phyloP scores from a whole-genome alignment of 345 rosid species.

The Anastatica hierochuntica region DNA sequence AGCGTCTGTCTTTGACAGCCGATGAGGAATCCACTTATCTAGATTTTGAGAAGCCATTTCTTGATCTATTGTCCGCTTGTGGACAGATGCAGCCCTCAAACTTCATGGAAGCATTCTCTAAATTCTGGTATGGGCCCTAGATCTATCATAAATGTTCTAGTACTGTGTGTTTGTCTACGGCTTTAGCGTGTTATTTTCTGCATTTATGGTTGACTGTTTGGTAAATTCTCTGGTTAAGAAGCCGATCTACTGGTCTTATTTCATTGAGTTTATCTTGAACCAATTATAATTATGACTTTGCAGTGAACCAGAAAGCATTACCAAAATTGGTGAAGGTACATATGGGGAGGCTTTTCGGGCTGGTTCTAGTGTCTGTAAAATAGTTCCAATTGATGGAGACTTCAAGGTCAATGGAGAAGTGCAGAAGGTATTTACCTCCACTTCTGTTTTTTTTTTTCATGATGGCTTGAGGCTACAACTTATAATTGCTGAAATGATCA shows the following conservation, averaged over 20 bases:
- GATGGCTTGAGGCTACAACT: constrained; percentile 1
- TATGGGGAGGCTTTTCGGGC: constrained; percentile 88
- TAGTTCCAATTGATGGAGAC: constrained; percentile 95
- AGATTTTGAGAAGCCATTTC: constrained; percentile 42
- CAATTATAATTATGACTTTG: constrained; percentile 9
- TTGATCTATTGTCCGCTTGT: constrained; percentile 57
- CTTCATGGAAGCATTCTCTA: constrained; percentile 59
- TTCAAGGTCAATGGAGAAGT: constrained; percentile 79
- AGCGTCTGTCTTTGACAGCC: constrained; percentile 60
- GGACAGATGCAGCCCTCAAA: constrained; percentile 50
- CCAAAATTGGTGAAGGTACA: constrained; percentile 95
- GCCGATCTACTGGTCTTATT: neutral
- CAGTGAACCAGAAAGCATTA: constrained; percentile 63
- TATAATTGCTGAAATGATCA: constrained; percentile 5
- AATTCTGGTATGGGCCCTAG: constrained; percentile 55
- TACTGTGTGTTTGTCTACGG: neutral
- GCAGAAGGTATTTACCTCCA: constrained; percentile 57
- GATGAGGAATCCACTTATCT: constrained; percentile 31
- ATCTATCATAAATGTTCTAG: neutral
- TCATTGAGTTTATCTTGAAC: neutral
- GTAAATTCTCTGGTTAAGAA: neutral
- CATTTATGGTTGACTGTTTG: constrained; percentile 4
- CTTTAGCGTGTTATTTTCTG: neutral
- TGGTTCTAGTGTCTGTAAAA: constrained; percentile 79
- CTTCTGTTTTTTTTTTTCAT: neutral